These are phyloP conservation scores for Lipomyces chichibuensis DNA, from an alignment of 805 yeast genomes.

Conservation along the genomic window DNA sequence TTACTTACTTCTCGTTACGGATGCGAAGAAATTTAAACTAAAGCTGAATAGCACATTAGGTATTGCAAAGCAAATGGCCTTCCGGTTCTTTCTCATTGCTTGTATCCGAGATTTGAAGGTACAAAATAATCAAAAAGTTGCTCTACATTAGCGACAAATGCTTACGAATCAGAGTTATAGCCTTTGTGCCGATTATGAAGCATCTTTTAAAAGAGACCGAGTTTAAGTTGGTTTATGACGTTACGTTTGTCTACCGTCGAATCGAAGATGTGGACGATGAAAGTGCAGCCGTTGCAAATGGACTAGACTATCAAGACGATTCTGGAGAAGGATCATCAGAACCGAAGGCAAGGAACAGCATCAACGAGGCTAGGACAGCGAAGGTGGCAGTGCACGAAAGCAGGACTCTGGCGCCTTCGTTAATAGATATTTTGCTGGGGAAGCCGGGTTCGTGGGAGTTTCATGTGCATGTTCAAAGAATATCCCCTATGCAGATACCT, in stretches of 20 bases:
- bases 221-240: constrained; percentile 52
- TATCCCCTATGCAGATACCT: constrained; percentile 40
- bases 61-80: constrained; percentile 60
- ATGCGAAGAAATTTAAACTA: neutral
- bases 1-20: neutral
- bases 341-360: neutral
- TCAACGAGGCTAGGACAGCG: neutral
- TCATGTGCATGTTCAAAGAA: constrained; percentile 29
- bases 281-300: neutral
- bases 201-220: constrained; percentile 39
- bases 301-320: neutral
- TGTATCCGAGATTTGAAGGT: constrained; percentile 72
- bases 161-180: constrained; percentile 15
- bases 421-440: constrained; percentile 21
- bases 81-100: constrained; percentile 61
- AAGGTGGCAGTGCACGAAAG: neutral
- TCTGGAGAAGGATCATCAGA: neutral
- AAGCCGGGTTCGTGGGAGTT: constrained; percentile 19
- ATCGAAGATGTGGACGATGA: constrained; percentile 9
- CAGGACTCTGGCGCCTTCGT: constrained; percentile 8
- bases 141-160: neutral
- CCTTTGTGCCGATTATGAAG: constrained; percentile 39
- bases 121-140: constrained; percentile 25
- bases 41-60: constrained; percentile 52
- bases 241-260: constrained; percentile 53